Base-by-base conservation (phyloP, 257 asterid species). In the Anisodus tanguticus region DNA sequence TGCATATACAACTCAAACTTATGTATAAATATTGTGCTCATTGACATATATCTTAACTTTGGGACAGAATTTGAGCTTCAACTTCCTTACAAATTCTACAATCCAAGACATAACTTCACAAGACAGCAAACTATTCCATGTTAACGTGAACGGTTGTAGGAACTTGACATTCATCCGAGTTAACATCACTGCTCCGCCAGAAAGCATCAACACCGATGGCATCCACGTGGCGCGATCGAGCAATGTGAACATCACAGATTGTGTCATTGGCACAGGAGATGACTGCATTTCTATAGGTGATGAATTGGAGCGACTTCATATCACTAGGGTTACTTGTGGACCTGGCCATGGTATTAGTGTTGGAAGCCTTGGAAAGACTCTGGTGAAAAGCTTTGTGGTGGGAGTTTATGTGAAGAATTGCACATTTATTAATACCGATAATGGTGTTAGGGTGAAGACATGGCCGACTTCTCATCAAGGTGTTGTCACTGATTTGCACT, bases 171-270 rank as follows among this genome's bases (percentile, higher is more conserved):
- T 31, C 35, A 31, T 31, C 35, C 35, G 35, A 37, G 37, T 82
- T 58, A 86, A 7, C 1, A 85, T 90, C 59, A 17, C 4, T 0
- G 91, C 93, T 2, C 93, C 93, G 3, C 49, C 58, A 2, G 85
- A 81, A 3, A 90, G 93, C 86, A 88, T 67, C 12, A 88, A 90
- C 88, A 88, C 93, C 0, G 93, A 88, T 78, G 91, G 91, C 5
- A 87, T 90, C n/a, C 91, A 90, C 82, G 74, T 90, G 2, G 90
- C 85, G 3, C 85, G 88, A 8, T 76, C 87, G 9, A 83, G 4
- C 2, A 62, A 58, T 26, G 80, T 90, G 74, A 86, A 78, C 70
- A 74, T 90, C n/a, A 85, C 64, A 1, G 83, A 77, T 15, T 12
- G 82, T 37, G 70, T 41, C 47, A 88, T 90, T 0, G 80, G 82